Evolutionary conservation across 768 basidiomycete species (phyloP), one percentile per base, ranked within the genome.

Genomic region (Tulasnella sp.): DNA sequence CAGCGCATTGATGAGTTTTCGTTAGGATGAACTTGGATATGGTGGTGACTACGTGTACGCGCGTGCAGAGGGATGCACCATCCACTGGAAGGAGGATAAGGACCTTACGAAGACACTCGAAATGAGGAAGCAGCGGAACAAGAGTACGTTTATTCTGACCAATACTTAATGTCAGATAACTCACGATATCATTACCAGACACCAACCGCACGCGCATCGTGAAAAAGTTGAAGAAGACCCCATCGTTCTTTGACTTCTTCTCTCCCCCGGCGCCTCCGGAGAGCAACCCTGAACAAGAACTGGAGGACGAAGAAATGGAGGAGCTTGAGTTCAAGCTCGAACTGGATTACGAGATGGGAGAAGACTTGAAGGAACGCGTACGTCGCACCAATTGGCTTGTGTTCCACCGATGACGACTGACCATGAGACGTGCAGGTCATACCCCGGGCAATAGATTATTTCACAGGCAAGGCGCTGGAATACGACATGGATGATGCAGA

Each of bases 181-280:
- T 50, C 8, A 51, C 39, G 41, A 29, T n/a, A 15, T 29, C 32
- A 23, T 11, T 46, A 14, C 25, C 51, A 74, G 73, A 72, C 62
- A 74, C 73, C 56, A 72, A 72, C 67, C 72, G 71, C 60, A 74
- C 73, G 42, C 70, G 74, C 41, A 68, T 72, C 50, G 69, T 75
- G 66, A 70, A 70, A 71, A 97, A 97, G 74, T 84, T 86, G 5
- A 82, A 80, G 63, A 87, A 90, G 7, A 83, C 86, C 5, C 88
- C 93, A 32, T 97, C 94, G 12, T 98, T 99, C 79, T 99, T 99
- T 84, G 90, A 91, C 78, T 99, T 98, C 74, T 99, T 99, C 79
- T 72, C 73, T 52, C 89, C 91, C 8, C 90, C 89, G 15, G 68
- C 73, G 23, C 81, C 84, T 2, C 86, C 88, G 2, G 68, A 77